Conservation (phyloP, 2,329 filamentous ascomycete species). For the Thermochaetoides dissita region DNA sequence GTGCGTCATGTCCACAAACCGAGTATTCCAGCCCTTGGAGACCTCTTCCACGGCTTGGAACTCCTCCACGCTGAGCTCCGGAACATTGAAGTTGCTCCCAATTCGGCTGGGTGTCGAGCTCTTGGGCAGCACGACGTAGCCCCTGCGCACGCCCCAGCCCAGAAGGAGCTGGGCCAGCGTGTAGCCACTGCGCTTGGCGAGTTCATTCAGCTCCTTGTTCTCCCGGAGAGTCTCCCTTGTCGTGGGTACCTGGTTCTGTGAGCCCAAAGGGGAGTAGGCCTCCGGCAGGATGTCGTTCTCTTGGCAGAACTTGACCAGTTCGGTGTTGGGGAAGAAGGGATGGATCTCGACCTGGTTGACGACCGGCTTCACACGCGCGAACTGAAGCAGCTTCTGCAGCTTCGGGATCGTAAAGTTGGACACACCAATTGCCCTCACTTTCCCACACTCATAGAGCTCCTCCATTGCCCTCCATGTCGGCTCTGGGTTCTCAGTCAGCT, state of each 20-base stretch:
- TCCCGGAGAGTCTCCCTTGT: conserved; percentile 53
- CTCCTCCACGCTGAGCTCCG: conserved; percentile 40
- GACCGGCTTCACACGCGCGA: conserved; percentile 32
- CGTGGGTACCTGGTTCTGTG: conserved; percentile 53
- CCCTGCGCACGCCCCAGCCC: conserved; percentile 51
- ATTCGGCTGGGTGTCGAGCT: conserved; percentile 53
- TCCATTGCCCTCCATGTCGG: conserved; percentile 49
- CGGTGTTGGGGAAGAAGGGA: conserved; percentile 32
- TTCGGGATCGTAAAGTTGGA: conserved; percentile 42
- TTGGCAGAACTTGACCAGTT: conserved; percentile 39
- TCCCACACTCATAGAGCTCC: conserved; percentile 37
- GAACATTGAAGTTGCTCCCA: conserved; percentile 47
- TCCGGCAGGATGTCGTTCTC: conserved; percentile 35
- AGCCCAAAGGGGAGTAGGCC: conserved; percentile 42
- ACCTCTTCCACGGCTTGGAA: conserved; percentile 51
- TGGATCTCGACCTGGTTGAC: conserved; percentile 39
- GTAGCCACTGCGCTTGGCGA: conserved; percentile 43
- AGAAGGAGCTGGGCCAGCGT: conserved; percentile 48
- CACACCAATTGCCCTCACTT: conserved; percentile 43
- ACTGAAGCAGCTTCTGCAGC: conserved; percentile 36
- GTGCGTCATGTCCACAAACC: conserved; percentile 74
- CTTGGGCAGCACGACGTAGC: conserved; percentile 57
- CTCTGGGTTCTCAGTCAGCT: conserved; percentile 51
- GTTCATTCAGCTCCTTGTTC: conserved; percentile 43
- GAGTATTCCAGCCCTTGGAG: conserved; percentile 49